Evolutionary conservation across 768 basidiomycete species (phyloP), one percentile per base, ranked within the genome.

Genomic region (Boletus coccyginus): DNA sequence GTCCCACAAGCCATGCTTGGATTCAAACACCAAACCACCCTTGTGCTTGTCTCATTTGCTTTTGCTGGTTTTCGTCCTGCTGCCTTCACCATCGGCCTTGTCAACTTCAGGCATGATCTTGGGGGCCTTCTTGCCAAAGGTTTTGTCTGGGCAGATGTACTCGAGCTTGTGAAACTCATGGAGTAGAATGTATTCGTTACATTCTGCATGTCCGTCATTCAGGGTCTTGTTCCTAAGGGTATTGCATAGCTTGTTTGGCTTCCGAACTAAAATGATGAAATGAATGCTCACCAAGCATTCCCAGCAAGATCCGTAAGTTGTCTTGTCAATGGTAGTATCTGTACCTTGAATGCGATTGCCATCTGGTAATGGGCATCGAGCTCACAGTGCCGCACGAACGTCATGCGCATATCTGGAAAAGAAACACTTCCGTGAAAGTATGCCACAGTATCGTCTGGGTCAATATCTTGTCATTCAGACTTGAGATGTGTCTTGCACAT

Each of bases 21-120:
- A 97, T 56, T 97, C 92, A 61, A 99, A 94, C n/a, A 99, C 97
- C 50, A 98, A 80, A 72, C 97, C 97, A 70, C 97, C 97, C 74
- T 98, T 97, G 77, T 93, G 98, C 74, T 98, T 98, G 74, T 98
- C 96, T 49, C 86, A 84, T 67, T 88, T 92, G 43, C 78, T 75
- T 64, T 92, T 92, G 31, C 75, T 73, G 5, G 78, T 70, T 64
- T 85, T 85, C 35, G 57, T 58, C n/a, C 65, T 69, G 12, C 65
- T 68, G 0, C 71, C 74, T 31, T 78, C 78, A 32, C 80, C 82
- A 19, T 78, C 78, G 12, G 77, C 81, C 44, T 86, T 84, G 21
- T 82, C 81, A 49, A 81, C 81, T 45, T 81, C 76, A 3, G 74
- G 70, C 53, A 81, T 79, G 17, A 69, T 66, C 73, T 78, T 83